phyloP scores from a whole-genome alignment of 352 stramenopile genomes.

The Phytophthora pini region DNA sequence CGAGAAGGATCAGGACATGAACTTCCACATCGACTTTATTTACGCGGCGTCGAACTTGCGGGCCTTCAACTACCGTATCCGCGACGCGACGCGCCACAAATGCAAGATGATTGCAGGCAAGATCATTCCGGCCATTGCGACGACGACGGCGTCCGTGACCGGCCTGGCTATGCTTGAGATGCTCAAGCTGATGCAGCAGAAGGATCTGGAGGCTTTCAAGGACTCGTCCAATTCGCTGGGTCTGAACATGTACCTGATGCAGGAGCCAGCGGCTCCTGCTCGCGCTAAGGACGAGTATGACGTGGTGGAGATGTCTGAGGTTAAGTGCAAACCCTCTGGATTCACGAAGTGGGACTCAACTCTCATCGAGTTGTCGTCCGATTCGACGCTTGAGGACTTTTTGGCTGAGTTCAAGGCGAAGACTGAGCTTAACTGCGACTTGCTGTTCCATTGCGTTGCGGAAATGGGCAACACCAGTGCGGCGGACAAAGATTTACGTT shows the following conservation, averaged over 20 bases:
- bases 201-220: constrained; percentile 91
- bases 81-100: constrained; percentile 83
- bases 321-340: constrained; percentile 84
- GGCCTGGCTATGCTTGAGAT: constrained; percentile 95
- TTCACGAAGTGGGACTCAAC: constrained; percentile 95
- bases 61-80: constrained; percentile 89
- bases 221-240: constrained; percentile 93
- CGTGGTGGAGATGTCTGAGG: constrained; percentile 87
- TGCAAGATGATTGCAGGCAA: constrained; percentile 99
- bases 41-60: constrained; percentile 98
- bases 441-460: constrained; percentile 81
- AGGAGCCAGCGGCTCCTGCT: constrained; percentile 83
- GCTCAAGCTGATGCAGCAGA: constrained; percentile 90
- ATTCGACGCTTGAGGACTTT: constrained; percentile 76
- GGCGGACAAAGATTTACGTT: constrained; percentile 72
- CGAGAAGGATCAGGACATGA: constrained; percentile 98
- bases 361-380: constrained; percentile 67
- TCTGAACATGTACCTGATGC: constrained; percentile 94
- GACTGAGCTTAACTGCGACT: constrained; percentile 80
- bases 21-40: constrained; percentile 98
- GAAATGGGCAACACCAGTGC: constrained; percentile 67
- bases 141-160: constrained; percentile 99
- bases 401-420: constrained; percentile 68
- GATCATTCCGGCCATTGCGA: constrained; percentile 99
- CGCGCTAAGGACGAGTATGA: constrained; percentile 94